These are phyloP conservation scores for Ilyonectria mors-panacis DNA, from an alignment of 2,329 filamentous ascomycete genomes.

Conservation along the genomic window DNA sequence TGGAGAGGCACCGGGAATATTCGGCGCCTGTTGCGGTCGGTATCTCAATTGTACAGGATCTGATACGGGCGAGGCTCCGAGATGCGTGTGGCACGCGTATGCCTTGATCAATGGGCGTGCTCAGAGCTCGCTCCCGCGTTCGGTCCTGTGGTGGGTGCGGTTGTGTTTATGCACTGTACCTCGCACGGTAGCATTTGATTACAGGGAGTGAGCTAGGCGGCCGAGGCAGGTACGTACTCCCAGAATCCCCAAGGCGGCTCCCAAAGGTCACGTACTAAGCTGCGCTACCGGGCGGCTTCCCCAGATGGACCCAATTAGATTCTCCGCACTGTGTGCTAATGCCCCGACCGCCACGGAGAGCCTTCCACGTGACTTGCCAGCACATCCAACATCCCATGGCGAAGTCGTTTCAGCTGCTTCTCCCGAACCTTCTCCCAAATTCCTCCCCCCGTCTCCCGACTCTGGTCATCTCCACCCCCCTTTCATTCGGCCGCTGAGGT, in stretches of 20 bases:
- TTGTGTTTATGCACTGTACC: slow-evolving; percentile 9
- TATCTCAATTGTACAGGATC: slow-evolving; percentile 17
- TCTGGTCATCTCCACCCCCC: slow-evolving; percentile 43
- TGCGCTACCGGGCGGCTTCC: slow-evolving; percentile 5
- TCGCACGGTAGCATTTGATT: slow-evolving; percentile 1
- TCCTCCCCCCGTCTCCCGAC: slow-evolving; percentile 33
- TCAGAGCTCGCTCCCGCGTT: slow-evolving; percentile 1
- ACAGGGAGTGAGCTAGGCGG: neutral
- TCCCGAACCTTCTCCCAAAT: slow-evolving; percentile 42
- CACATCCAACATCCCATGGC: slow-evolving; percentile 36
- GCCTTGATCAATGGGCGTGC: neutral
- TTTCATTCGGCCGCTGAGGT: slow-evolving; percentile 40
- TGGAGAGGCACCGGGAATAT: slow-evolving; percentile 15
- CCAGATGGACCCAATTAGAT: slow-evolving; percentile 11
- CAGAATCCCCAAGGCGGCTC: neutral
- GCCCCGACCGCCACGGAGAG: slow-evolving; percentile 11
- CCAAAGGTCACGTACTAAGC: neutral
- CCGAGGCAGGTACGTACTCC: neutral
- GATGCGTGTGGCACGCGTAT: slow-evolving; percentile 7
- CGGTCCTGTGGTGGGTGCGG: neutral
- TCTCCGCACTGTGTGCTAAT: slow-evolving; percentile 30
- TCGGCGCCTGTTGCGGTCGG: slow-evolving; percentile 13
- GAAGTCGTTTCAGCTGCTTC: slow-evolving; percentile 44
- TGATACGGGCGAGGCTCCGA: slow-evolving; percentile 11
- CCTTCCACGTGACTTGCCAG: slow-evolving; percentile 36